Evolutionary conservation across 495 filamentous ascomycete species (phyloP), one percentile per base, ranked within the genome.

Genomic region (Bacidia rubella): DNA sequence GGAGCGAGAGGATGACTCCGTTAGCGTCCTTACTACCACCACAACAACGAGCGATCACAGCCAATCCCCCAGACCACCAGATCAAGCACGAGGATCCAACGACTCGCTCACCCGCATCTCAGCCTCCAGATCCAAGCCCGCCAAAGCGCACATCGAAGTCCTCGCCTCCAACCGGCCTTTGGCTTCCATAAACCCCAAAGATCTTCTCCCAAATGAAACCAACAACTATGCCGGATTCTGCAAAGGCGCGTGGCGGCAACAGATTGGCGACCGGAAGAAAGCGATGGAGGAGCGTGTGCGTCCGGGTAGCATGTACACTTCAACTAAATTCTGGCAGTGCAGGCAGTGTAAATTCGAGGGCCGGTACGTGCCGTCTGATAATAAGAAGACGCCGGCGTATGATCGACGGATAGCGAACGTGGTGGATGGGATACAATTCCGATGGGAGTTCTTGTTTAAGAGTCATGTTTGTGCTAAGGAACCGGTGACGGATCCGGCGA

Each of bases 371-470:
- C 38, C 48, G 12, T 22, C 47, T 15, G 52, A 60, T 5, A 63
- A 60, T 41, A 64, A 60, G 43, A 60, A 64, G 40, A 53, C 47
- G 5, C 53, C 49, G 12, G 56, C 54, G 3, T 61, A 64, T 40
- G 66, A 75, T 49, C 55, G 52, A 2, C 53, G 56, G 12, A 48
- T 72, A 10, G 58, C 52, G 1, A 61, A 59, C 19, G 19, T 52
- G 2, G 48, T 60, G 4, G 64, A 62, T 21, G 69, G 70, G 0
- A 66, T 77, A 32, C 62, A 62, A 11, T 77, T 70, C 53, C 66
- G 71, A 4, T 74, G 68, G 69, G 54, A 64, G n/a, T 77, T 76
- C 53, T 62, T 77, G 27, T 71, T 72, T 15, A 76, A 76, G 60
- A 66, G 58, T 2, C 73, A 77, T 57, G 59, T 74, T 22, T 57